phyloP scores from a whole-genome alignment of 2,329 filamentous ascomycete genomes.

The Trichoderma atroviride region DNA sequence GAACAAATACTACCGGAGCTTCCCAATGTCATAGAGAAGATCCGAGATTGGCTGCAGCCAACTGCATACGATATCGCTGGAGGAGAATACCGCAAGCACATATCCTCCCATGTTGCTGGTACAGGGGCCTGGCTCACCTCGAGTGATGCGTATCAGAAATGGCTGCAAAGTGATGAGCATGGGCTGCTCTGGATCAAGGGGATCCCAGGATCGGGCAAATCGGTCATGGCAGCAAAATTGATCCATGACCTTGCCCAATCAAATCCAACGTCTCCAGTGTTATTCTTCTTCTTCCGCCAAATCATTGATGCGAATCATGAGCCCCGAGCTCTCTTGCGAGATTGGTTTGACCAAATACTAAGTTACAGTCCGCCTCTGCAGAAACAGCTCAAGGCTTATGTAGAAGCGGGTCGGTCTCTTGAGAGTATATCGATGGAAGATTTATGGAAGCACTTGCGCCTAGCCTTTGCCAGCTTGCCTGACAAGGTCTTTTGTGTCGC shows the following conservation, averaged over 20 bases:
- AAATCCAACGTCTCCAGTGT: constrained; percentile 32
- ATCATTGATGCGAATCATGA: constrained; percentile 42
- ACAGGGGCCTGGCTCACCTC: constrained; percentile 32
- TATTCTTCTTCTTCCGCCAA: constrained; percentile 47
- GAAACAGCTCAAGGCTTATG: constrained; percentile 29
- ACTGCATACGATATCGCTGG: constrained; percentile 34
- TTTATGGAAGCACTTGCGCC: constrained; percentile 38
- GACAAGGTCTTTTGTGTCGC: constrained; percentile 43
- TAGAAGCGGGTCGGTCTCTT: constrained; percentile 2
- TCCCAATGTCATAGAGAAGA: constrained; percentile 24
- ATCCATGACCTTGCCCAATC: constrained; percentile 30
- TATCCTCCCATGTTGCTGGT: constrained; percentile 29
- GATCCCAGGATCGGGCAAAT: constrained; percentile 45
- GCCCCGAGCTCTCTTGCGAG: constrained; percentile 36
- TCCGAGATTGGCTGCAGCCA: constrained; percentile 39
- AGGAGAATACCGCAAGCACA: constrained; percentile 37
- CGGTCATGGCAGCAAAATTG: constrained; percentile 39
- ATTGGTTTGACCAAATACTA: constrained; percentile 42
- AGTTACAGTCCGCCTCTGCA: constrained; percentile 38
- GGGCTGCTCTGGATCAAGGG: constrained; percentile 41
- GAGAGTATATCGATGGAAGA: constrained; percentile 29
- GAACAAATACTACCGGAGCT: constrained; percentile 24
- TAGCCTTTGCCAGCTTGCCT: constrained; percentile 31
- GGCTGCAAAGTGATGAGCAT: constrained; percentile 25
- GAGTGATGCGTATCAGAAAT: constrained; percentile 28